Conservation (phyloP, 2,329 filamentous ascomycete genomes). For the Penicillium sclerotiorum region DNA sequence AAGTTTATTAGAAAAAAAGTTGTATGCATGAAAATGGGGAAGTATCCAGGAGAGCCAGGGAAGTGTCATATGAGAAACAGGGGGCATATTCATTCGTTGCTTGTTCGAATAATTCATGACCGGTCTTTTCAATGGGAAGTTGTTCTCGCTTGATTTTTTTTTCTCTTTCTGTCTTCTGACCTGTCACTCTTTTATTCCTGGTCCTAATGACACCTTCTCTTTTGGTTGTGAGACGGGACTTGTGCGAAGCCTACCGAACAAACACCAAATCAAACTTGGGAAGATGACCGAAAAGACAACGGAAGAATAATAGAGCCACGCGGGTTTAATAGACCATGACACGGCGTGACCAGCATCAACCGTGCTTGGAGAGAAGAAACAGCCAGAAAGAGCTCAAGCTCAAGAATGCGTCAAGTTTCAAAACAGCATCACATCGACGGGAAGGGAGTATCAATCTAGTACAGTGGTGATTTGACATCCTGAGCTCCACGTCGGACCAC, state of each 20-base stretch:
- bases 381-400: conserved; percentile 13
- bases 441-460: conserved; percentile 48
- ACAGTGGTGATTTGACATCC: conserved; percentile 72
- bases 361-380: conserved; percentile 22
- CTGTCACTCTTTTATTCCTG: conserved; percentile 7
- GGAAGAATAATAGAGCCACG: conserved; percentile 7
- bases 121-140: not conserved
- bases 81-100: conserved; percentile 34
- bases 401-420: conserved; percentile 14
- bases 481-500: conserved; percentile 72
- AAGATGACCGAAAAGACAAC: conserved; percentile 2
- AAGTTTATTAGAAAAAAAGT: conserved; percentile 7
- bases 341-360: conserved; percentile 41
- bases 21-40: conserved; percentile 17
- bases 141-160: conserved; percentile 14
- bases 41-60: conserved; percentile 7
- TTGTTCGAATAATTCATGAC: conserved; percentile 29
- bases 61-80: conserved; percentile 19
- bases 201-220: conserved; percentile 9
- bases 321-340: conserved; percentile 22
- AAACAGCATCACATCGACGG: conserved; percentile 19
- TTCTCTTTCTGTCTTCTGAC: not conserved
- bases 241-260: conserved; percentile 17
- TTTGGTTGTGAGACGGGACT: conserved; percentile 2
- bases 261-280: conserved; percentile 10